These are phyloP conservation scores for Phytophthora quininea DNA, from an alignment of 352 stramenopile genomes.

Conservation along the genomic window DNA sequence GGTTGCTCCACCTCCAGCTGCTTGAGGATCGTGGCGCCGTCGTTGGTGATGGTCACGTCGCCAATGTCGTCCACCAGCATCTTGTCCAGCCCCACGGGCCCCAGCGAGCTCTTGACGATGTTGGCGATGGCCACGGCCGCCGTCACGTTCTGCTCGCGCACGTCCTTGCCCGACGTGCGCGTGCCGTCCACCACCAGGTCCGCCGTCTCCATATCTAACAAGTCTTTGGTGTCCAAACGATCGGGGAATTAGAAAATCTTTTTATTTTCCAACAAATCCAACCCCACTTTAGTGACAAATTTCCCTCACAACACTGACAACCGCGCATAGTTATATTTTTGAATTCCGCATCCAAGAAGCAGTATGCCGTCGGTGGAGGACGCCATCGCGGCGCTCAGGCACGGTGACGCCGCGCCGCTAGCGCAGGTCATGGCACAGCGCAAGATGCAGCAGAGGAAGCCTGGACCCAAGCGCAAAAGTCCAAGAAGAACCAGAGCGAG, in stretches of 20 bases:
- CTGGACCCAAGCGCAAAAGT: slow-evolving; percentile 24
- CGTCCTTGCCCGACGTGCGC: slow-evolving; percentile 92
- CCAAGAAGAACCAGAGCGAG: slow-evolving; percentile 33
- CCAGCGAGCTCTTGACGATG: slow-evolving; percentile 99
- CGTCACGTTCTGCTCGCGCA: slow-evolving; percentile 96
- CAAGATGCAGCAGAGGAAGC: slow-evolving; percentile 35
- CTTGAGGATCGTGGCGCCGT: slow-evolving; percentile 99
- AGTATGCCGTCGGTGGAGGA: slow-evolving; percentile 37
- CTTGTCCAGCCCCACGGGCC: slow-evolving; percentile 99
- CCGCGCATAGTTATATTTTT: slow-evolving; percentile 18
- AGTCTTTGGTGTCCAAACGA: slow-evolving; percentile 31
- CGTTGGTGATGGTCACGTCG: slow-evolving; percentile 99
- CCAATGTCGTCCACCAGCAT: slow-evolving; percentile 98
- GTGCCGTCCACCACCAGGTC: slow-evolving; percentile 92
- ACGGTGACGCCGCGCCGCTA: slow-evolving; percentile 41
- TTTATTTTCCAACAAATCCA: neutral
- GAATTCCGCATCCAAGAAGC: slow-evolving; percentile 24
- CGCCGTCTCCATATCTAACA: slow-evolving; percentile 55
- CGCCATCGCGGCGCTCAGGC: slow-evolving; percentile 48
- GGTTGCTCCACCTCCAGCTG: slow-evolving; percentile 99
- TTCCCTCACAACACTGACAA: neutral
- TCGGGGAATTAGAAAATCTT: slow-evolving; percentile 37
- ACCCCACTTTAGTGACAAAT: slow-evolving; percentile 8
- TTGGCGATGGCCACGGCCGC: slow-evolving; percentile 98
- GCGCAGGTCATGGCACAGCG: slow-evolving; percentile 41